Percentiles rank a stretch among this genome's conserved stretches.
phyloP scores from a whole-genome alignment of 768 basidiomycete species.

The Mycena metata region DNA sequence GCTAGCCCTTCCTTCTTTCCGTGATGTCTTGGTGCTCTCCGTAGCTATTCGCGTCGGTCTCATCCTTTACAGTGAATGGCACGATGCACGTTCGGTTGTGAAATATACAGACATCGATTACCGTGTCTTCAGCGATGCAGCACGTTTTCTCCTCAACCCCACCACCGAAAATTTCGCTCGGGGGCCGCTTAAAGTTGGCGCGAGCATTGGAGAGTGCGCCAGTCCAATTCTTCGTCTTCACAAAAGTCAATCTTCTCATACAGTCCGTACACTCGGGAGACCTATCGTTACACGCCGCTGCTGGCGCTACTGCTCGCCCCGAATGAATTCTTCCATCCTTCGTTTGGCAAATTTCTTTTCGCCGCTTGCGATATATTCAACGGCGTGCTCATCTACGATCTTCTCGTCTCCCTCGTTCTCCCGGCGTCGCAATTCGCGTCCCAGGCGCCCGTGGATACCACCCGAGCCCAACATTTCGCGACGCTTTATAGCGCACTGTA shows the following conservation, averaged over 20 bases:
- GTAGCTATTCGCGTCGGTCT: conserved; percentile 74
- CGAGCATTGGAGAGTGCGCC: conserved; percentile 81
- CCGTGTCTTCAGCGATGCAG: conserved; percentile 94
- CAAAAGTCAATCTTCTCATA: conserved; percentile 29
- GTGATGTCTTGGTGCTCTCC: conserved; percentile 66
- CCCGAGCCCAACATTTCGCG: conserved; percentile 49
- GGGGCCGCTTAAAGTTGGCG: conserved; percentile 67
- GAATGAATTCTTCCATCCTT: conserved; percentile 83
- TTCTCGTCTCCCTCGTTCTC: conserved; percentile 67
- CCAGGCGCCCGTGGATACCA: conserved; percentile 31
- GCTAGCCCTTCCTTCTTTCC: conserved; percentile 57
- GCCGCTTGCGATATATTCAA: conserved; percentile 86
- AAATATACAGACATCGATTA: conserved; percentile 99
- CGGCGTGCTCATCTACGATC: conserved; percentile 76
- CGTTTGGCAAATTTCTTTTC: conserved; percentile 94
- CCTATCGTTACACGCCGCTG: conserved; percentile 97
- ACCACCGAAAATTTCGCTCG: conserved; percentile 63
- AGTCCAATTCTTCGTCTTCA: conserved; percentile 24
- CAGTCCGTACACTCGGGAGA: conserved; percentile 92
- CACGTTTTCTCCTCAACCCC: conserved; percentile 71
- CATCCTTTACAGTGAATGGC: conserved; percentile 91
- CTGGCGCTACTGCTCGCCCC: conserved; percentile 87
- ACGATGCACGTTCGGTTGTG: conserved; percentile 83
- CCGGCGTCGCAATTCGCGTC: conserved; percentile 40
- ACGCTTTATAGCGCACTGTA: conserved; percentile 77